Conservation (phyloP, 805 yeast species). For the Kodamaea hsintzibuensis region DNA sequence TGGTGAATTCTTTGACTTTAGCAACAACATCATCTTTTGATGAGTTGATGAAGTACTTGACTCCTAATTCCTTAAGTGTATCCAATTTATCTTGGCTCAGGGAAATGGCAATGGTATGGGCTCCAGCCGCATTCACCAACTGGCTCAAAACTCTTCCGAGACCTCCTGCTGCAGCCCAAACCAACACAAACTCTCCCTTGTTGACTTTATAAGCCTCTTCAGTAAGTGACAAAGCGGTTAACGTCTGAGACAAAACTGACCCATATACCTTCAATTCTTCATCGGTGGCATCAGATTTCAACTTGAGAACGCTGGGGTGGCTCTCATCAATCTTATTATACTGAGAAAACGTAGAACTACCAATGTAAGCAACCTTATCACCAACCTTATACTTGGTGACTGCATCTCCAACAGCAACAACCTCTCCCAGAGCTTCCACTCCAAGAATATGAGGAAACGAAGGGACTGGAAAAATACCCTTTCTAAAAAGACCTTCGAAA, state of each 20-base stretch:
- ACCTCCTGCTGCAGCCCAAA: slow-evolving; percentile 97
- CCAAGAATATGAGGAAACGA: slow-evolving; percentile 66
- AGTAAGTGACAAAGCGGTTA: slow-evolving; percentile 75
- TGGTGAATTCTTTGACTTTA: slow-evolving; percentile 59
- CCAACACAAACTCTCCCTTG: slow-evolving; percentile 68
- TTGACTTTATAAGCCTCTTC: slow-evolving; percentile 66
- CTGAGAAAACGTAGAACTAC: slow-evolving; percentile 64
- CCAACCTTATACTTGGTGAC: slow-evolving; percentile 62
- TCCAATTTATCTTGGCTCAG: slow-evolving; percentile 72
- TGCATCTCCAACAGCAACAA: slow-evolving; percentile 61
- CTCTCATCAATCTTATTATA: slow-evolving; percentile 52
- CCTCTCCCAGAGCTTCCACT: slow-evolving; percentile 69
- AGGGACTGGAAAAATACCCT: slow-evolving; percentile 65
- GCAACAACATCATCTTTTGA: slow-evolving; percentile 55
- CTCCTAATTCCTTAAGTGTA: slow-evolving; percentile 71
- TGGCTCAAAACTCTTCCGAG: slow-evolving; percentile 77
- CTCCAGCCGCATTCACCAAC: slow-evolving; percentile 62
- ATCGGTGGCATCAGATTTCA: slow-evolving; percentile 51
- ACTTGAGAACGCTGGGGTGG: slow-evolving; percentile 40
- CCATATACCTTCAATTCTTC: slow-evolving; percentile 58
- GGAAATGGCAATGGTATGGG: slow-evolving; percentile 81
- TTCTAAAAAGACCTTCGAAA: slow-evolving; percentile 81
- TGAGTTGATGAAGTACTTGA: slow-evolving; percentile 65
- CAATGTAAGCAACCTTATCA: slow-evolving; percentile 65
- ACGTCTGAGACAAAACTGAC: slow-evolving; percentile 65